Percentiles rank a stretch among this genome's conserved stretches.
These are phyloP conservation scores for Russula sp. DNA, from an alignment of 768 basidiomycete species.

Conservation along the genomic window DNA sequence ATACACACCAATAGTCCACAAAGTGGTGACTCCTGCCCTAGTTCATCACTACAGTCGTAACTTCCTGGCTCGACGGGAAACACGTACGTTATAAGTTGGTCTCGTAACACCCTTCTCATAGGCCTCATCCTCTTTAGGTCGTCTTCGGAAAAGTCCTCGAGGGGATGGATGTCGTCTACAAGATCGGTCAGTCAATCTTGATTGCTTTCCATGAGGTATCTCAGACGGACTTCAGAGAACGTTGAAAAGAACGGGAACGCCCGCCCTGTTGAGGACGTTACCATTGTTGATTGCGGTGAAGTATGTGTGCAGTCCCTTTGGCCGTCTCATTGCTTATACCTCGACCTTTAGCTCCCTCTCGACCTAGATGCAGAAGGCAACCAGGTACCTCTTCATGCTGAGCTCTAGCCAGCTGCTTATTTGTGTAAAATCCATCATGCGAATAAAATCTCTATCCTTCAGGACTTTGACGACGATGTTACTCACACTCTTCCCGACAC, in stretches of 20 bases:
- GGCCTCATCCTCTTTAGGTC: constrained; percentile 45
- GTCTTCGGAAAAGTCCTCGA: constrained; percentile 92
- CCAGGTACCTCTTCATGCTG: constrained; percentile 90
- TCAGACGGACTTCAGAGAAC: constrained; percentile 50
- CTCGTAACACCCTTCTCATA: constrained; percentile 12
- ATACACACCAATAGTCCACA: background rate
- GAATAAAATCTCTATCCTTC: constrained; percentile 29
- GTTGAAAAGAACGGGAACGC: constrained; percentile 65
- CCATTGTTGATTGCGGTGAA: constrained; percentile 86
- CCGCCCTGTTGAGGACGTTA: constrained; percentile 68
- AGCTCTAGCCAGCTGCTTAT: constrained; percentile 60
- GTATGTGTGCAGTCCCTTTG: constrained; percentile 36
- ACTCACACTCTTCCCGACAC: constrained; percentile 1
- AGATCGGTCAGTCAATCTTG: constrained; percentile 55
- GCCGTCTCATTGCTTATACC: constrained; percentile 9
- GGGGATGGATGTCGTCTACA: constrained; percentile 80
- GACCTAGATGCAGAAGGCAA: constrained; percentile 60
- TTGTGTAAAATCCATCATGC: constrained; percentile 26
- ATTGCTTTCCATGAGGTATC: constrained; percentile 2
- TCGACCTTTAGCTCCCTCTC: constrained; percentile 43
- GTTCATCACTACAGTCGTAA: constrained; percentile 90
- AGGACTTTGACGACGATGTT: constrained; percentile 24
- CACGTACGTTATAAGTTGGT: constrained; percentile 47
- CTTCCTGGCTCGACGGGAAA: constrained; percentile 86
- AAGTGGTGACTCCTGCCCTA: constrained; percentile 31